These are phyloP conservation scores for Scleroderma citrinum DNA, from an alignment of 768 basidiomycete species.

Conservation along the genomic window DNA sequence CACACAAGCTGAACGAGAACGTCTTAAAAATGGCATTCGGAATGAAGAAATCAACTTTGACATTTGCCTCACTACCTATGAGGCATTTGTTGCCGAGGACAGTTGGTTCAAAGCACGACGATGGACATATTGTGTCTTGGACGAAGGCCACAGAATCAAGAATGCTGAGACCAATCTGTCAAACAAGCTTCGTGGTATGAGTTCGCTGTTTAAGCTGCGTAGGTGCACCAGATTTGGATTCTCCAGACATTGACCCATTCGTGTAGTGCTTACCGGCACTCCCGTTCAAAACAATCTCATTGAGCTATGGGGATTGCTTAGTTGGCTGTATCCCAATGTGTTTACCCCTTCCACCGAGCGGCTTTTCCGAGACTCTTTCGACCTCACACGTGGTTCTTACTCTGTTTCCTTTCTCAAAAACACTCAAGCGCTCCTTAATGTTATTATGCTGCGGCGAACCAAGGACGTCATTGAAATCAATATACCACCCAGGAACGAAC, in stretches of 20 bases:
- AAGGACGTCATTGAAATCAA: constrained; percentile 44
- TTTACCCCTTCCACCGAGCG: constrained; percentile 45
- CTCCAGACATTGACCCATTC: neutral
- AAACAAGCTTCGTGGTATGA: constrained; percentile 48
- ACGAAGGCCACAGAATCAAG: constrained; percentile 71
- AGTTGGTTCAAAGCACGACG: constrained; percentile 54
- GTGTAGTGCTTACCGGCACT: constrained; percentile 62
- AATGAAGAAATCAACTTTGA: constrained; percentile 31
- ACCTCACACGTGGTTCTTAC: constrained; percentile 49
- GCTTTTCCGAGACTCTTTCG: constrained; percentile 47
- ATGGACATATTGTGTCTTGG: constrained; percentile 56
- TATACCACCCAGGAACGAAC: constrained; percentile 54
- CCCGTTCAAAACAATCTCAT: constrained; percentile 64
- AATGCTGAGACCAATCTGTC: constrained; percentile 53
- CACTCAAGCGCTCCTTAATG: constrained; percentile 41
- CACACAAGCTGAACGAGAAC: constrained; percentile 43
- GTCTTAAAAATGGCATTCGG: constrained; percentile 43
- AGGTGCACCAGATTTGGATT: constrained; percentile 3
- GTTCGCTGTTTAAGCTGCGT: constrained; percentile 54
- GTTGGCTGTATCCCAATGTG: constrained; percentile 49
- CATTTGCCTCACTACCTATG: constrained; percentile 67
- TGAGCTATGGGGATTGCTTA: constrained; percentile 52
- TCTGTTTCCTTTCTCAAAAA: constrained; percentile 42
- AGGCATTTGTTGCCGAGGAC: constrained; percentile 51
- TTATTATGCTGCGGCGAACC: constrained; percentile 57